phyloP scores from a whole-genome alignment of 2,329 filamentous ascomycete genomes.

The Ophiostoma montium region DNA sequence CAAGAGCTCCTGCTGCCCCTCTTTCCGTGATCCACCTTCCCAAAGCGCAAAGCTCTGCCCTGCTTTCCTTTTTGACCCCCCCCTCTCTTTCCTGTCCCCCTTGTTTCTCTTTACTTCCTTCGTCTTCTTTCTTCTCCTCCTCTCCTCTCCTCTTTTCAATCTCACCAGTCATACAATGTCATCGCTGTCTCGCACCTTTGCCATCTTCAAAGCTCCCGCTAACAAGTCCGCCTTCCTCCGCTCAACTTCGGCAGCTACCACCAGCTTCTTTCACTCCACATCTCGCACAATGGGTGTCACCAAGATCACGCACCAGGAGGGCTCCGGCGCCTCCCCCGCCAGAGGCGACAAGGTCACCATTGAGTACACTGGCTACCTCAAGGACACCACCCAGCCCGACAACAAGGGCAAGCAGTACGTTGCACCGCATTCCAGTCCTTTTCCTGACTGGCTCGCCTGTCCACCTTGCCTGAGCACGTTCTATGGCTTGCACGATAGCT shows the following conservation, averaged over 20 bases:
- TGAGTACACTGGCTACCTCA: slow-evolving; percentile 82
- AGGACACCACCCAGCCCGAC: slow-evolving; percentile 45
- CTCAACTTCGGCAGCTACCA: background rate
- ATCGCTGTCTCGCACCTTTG: slow-evolving; percentile 5
- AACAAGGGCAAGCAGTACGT: slow-evolving; percentile 60
- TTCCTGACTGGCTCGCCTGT: no score
- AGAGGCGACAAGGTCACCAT: slow-evolving; percentile 65
- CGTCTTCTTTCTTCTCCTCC: background rate
- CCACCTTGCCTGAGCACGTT: no score
- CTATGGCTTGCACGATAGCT: no score
- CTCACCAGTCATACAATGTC: slow-evolving; percentile 1
- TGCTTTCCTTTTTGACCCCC: background rate
- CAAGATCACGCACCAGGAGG: slow-evolving; percentile 49
- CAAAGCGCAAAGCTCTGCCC: background rate
- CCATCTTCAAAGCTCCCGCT: slow-evolving; percentile 6
- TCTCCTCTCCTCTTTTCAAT: background rate
- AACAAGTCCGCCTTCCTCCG: slow-evolving; percentile 2
- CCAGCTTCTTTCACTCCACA: slow-evolving; percentile 9
- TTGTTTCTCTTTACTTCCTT: background rate
- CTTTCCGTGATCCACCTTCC: background rate
- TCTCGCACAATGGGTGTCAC: slow-evolving; percentile 52
- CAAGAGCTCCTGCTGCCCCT: background rate
- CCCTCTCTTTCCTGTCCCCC: background rate
- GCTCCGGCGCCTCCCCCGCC: slow-evolving; percentile 47
- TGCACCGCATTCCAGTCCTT: background rate